Evolutionary conservation across 495 filamentous ascomycete species (phyloP).

Genomic region (Podospora didyma): DNA sequence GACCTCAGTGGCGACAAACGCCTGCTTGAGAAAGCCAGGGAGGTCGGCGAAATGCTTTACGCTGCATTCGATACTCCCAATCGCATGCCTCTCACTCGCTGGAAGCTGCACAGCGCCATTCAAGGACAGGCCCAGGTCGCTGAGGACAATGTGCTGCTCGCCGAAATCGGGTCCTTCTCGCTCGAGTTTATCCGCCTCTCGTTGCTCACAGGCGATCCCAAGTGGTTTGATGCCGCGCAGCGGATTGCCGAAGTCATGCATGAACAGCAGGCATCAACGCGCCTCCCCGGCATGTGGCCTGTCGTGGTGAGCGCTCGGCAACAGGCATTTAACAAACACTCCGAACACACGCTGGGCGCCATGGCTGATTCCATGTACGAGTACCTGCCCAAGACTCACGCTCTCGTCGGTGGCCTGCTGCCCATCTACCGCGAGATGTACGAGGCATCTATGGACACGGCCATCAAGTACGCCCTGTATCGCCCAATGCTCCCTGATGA

Average conservation of each 20-base stretch:
- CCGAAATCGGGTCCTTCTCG: constrained; percentile 72
- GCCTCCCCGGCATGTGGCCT: constrained; percentile 61
- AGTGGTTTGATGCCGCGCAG: constrained; percentile 83
- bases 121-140: constrained; percentile 30
- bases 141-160: constrained; percentile 30
- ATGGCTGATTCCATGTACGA: constrained; percentile 81
- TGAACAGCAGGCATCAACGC: constrained; percentile 58
- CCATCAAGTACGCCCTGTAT: constrained; percentile 65
- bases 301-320: constrained; percentile 33
- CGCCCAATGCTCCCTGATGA: constrained; percentile 53
- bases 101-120: constrained; percentile 42
- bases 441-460: constrained; percentile 58
- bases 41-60: constrained; percentile 80
- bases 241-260: constrained; percentile 73
- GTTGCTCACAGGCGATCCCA: constrained; percentile 72
- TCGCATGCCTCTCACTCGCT: constrained; percentile 77
- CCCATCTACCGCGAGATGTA: constrained; percentile 77
- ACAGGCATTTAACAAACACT: constrained; percentile 25
- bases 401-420: constrained; percentile 67
- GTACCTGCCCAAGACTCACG: constrained; percentile 70
- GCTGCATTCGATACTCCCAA: constrained; percentile 89
- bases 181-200: constrained; percentile 84
- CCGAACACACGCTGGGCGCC: constrained; percentile 63
- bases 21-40: constrained; percentile 73
- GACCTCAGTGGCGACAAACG: constrained; percentile 67